phyloP scores from a whole-genome alignment of 164 flowering plant species.

The Stephania japonica region DNA sequence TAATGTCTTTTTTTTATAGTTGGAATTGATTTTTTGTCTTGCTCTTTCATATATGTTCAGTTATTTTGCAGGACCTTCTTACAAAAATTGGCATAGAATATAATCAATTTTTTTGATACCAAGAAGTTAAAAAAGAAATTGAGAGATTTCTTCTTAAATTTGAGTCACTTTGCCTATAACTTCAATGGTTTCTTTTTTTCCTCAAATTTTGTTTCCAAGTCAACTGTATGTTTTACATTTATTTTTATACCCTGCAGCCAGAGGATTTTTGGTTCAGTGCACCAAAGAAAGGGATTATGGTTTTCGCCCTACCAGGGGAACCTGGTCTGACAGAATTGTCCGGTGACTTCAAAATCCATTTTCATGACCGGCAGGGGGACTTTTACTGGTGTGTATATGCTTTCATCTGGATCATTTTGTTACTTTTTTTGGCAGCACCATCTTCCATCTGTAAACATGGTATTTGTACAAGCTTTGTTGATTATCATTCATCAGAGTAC shows the following conservation, averaged over 20 bases:
- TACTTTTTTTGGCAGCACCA: neutral
- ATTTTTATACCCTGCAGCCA: conserved; percentile 43
- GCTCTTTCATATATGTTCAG: no score
- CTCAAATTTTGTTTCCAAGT: no score
- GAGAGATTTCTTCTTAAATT: no score
- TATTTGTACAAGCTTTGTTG: neutral
- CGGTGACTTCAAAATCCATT: conserved; percentile 92
- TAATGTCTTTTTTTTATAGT: no score
- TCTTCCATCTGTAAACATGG: neutral
- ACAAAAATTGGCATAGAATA: no score
- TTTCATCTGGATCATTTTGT: neutral
- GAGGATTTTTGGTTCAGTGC: conserved; percentile 95
- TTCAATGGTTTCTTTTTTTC: no score
- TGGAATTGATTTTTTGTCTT: no score
- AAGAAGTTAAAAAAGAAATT: no score
- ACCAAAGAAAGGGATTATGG: conserved; percentile 94
- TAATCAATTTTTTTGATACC: no score
- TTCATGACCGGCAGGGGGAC: conserved; percentile 97
- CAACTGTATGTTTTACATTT: no score
- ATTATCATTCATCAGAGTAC: neutral
- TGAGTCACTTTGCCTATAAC: no score
- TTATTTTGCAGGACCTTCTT: no score
- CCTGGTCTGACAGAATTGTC: conserved; percentile 84
- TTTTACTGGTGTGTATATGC: conserved; percentile 65
- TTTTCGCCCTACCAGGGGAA: conserved; percentile 95